Base-by-base conservation (phyloP, 2,329 filamentous ascomycete genomes). In the Calonectria honghensis region DNA sequence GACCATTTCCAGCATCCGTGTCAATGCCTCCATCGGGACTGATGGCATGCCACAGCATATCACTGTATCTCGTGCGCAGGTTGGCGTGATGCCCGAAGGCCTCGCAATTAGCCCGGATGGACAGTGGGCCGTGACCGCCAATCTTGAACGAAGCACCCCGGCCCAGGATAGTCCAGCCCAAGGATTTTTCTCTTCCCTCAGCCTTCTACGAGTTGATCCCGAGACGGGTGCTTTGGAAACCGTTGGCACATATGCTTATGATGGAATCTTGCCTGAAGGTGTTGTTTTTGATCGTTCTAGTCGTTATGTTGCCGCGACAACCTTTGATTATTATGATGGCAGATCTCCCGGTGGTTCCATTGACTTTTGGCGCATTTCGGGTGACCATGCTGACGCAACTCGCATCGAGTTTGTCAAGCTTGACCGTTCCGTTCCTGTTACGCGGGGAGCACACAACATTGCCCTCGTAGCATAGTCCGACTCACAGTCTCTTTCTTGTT, bases 101-200 rank as follows among this genome's bases (percentile, higher is more conserved):
- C 31, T 59, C 10, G 54, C 54, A 20, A 59, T 59, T 24, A 59
- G 54, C 10, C 54, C 54, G 16, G 32, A 59, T 37, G 32, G 54
- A 24, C 54, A 37, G 20, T 59, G 54, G 54, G 54, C 32, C 14
- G 54, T 59, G 54, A 59, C 54, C 6, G 54, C 54, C 31, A 59
- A 59, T 31, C 31, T 59, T n/a, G 54, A 59, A 4, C 31, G 54
- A 24, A 59, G 54, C 31, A 59, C 31, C 1, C 32, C 32, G 10
- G 31, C 54, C 3, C 32, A 37, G 10, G 54, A 59, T 24, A 37
- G 32, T 24, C 20, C 20, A 13, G 13, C 27, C 2, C 54, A 59
- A 24, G 32, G 20, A 2, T 59, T 59, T 18, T 59, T 59, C 37
- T 59, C 54, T 37, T 59, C 54, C 11, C 18, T 59, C 14, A 59